Conservation (phyloP, 176 grass and related monocot species). For the Hordeum marinum region DNA sequence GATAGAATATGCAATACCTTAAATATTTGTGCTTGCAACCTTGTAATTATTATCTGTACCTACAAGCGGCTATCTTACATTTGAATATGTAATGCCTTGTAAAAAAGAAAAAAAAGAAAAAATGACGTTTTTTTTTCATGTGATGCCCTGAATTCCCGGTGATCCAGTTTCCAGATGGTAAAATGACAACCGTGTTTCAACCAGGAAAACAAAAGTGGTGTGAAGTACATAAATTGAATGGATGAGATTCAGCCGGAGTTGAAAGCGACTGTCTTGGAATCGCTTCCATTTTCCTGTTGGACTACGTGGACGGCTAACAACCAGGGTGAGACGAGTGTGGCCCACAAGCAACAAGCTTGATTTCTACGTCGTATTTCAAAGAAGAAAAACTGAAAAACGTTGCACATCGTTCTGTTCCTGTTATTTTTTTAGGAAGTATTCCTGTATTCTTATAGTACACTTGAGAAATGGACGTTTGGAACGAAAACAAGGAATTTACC, state of each 20-base stretch:
- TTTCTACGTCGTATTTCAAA: too few species aligned
- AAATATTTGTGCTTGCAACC: background rate
- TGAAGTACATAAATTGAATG: background rate
- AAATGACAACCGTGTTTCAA: background rate
- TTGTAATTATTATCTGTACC: background rate
- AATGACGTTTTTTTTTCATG: background rate
- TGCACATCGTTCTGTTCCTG: background rate
- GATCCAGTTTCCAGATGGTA: background rate
- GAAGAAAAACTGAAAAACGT: background rate
- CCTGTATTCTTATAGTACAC: too few species aligned
- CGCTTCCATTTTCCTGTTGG: background rate
- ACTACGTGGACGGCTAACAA: background rate
- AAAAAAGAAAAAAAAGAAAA: background rate
- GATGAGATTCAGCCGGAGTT: background rate
- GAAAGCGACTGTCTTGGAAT: background rate
- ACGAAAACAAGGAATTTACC: background rate
- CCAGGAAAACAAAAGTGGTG: conserved; percentile 3
- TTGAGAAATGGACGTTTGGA: background rate
- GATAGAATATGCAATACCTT: background rate
- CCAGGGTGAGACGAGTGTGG: background rate
- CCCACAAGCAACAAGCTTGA: background rate
- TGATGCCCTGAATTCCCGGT: background rate
- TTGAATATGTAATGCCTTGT: background rate
- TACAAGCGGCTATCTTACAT: background rate
- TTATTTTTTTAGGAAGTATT: too few species aligned